Evolutionary conservation across 495 filamentous ascomycete species (phyloP).

Genomic region (Daldinia decipiens): DNA sequence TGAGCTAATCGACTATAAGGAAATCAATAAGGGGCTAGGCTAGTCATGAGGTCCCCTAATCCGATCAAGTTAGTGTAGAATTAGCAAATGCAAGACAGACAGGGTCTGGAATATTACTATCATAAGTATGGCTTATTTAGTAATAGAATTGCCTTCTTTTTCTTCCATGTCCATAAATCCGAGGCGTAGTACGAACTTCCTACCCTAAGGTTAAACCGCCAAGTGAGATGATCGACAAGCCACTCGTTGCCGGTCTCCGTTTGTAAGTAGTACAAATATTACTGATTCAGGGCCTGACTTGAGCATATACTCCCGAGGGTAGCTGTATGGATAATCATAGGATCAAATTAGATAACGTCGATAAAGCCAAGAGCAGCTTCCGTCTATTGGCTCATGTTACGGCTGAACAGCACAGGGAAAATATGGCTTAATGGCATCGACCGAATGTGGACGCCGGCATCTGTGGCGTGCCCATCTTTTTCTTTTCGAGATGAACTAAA

Average conservation of each 20-base stretch:
- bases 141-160: not conserved
- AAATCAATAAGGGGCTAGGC: too few relatives aligned
- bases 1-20: too few relatives aligned
- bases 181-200: not conserved
- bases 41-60: too few relatives aligned
- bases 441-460: constrained; percentile 4
- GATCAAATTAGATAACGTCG: not conserved
- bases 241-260: not conserved
- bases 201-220: not conserved
- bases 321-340: not conserved
- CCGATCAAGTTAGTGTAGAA: too few relatives aligned
- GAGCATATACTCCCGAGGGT: too few relatives aligned
- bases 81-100: too few relatives aligned
- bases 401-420: not conserved
- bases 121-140: not conserved
- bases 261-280: constrained; percentile 13
- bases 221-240: not conserved
- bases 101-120: not conserved
- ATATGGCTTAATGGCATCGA: constrained; percentile 13
- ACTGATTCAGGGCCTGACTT: not conserved
- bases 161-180: not conserved
- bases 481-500: constrained; percentile 8
- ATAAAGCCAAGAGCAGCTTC: not conserved
- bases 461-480: constrained; percentile 29
- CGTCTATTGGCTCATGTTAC: constrained; percentile 1